Base-by-base conservation (phyloP, 345 rosid species). In the Salix arbutifolia region DNA sequence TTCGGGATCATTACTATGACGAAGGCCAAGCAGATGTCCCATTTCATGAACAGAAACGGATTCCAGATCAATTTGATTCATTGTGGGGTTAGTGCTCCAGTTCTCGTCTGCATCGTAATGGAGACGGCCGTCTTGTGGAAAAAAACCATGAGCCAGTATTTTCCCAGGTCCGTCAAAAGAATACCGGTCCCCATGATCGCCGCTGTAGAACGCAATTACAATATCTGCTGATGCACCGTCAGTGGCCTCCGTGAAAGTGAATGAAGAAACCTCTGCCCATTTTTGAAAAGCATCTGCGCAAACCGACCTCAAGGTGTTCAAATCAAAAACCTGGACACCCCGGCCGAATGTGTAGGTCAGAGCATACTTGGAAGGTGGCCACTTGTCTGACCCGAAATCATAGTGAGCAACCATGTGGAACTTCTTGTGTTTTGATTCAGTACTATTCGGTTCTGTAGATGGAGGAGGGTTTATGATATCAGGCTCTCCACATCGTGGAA, bases 41-140 rank as follows among this genome's bases (percentile, higher is more conserved):
- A 82, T 72, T 69, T 82, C 85, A 31, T 82, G 85, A 33, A 82
- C 67, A 1, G 85, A 58, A n/a, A 82, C 79, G 14, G 85, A 75
- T 52, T 78, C 85, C 67, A 82, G n/a, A 71, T 82, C 85, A 7
- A 44, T 1, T n/a, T 82, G 66, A 21, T 56, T 23, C 2, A 58
- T 58, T 46, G 76, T 67, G 4, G 74, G 76, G 19, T 67, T 4
- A 2, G 13, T 19, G 56, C 80, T 71, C 85, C 82, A 82, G 3
- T 17, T 60, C 70, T 82, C 82, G 25, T 78, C 82, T 1, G 68
- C 79, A 64, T 82, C 85, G 8, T 31, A 83, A 60, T 82, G 85
- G 12, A 79, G 30, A 2, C 21, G 38, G 25, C 82, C 85, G 18
- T 3, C 38, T 2, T 26, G 13, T 17, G 85, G 82, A 11, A 38